phyloP scores from a whole-genome alignment of 192 early-diverging fungal species.

The Chytriomyces sp. region DNA sequence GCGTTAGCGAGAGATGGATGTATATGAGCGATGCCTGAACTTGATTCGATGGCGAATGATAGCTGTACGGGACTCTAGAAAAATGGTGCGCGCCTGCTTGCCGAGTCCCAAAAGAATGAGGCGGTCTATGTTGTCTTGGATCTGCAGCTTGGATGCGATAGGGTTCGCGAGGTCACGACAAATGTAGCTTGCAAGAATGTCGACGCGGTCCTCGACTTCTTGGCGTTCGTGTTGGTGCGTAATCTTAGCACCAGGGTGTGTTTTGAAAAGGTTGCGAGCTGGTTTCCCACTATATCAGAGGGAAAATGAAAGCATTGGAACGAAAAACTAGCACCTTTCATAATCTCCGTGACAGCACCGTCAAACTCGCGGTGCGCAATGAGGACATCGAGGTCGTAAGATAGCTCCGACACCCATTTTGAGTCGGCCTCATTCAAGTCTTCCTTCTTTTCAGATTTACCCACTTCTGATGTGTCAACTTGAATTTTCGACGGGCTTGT shows the following conservation, averaged over 20 bases:
- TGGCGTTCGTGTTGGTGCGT: slow-evolving; percentile 8
- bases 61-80: slow-evolving; percentile 73
- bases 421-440: slow-evolving; percentile 30
- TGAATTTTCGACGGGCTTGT: too few relatives aligned
- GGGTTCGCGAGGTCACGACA: slow-evolving; percentile 78
- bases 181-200: slow-evolving; percentile 55
- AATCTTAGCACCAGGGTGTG: slow-evolving; percentile 5
- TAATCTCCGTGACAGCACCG: slow-evolving; percentile 68
- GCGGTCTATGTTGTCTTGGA: slow-evolving; percentile 77
- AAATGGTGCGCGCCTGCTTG: slow-evolving; percentile 84
- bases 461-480: background rate
- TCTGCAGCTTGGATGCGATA: slow-evolving; percentile 76
- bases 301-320: background rate
- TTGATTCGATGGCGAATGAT: slow-evolving; percentile 78
- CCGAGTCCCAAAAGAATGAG: slow-evolving; percentile 75
- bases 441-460: slow-evolving; percentile 35
- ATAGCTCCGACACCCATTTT: slow-evolving; percentile 71
- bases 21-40: slow-evolving; percentile 45
- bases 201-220: slow-evolving; percentile 44
- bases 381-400: slow-evolving; percentile 88
- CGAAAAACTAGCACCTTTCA: slow-evolving; percentile 47
- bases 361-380: slow-evolving; percentile 93
- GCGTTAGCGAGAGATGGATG: background rate
- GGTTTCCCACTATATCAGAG: background rate
- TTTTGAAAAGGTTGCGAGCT: slow-evolving; percentile 4